Evolutionary conservation across 352 stramenopile genomes (phyloP).

Genomic region (Pythium dissimile): DNA sequence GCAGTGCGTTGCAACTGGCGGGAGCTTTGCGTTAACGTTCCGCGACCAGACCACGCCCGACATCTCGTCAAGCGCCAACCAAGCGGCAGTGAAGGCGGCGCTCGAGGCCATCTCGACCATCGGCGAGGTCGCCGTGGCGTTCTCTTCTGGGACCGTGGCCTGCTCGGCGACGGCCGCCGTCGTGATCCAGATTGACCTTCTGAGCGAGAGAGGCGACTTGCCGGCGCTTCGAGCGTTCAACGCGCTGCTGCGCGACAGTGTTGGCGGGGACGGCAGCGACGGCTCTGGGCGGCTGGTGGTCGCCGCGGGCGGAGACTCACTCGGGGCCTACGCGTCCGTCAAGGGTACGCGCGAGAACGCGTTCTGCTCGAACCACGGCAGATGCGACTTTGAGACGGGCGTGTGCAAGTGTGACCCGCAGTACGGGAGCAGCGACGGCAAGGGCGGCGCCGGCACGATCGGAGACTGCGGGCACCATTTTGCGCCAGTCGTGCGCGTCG

Average conservation of each 20-base stretch:
- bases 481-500: neutral
- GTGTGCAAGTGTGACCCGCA: conserved; percentile 55
- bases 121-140: conserved; percentile 37
- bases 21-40: conserved; percentile 68
- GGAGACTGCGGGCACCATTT: conserved; percentile 73
- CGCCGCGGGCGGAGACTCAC: conserved; percentile 26
- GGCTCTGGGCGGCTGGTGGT: conserved; percentile 48
- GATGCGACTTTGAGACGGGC: conserved; percentile 62
- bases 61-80: conserved; percentile 37
- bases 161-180: conserved; percentile 41
- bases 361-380: conserved; percentile 74
- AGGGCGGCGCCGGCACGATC: conserved; percentile 53
- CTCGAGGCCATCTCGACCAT: conserved; percentile 48
- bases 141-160: conserved; percentile 25
- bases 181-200: conserved; percentile 57
- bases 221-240: conserved; percentile 39
- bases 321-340: conserved; percentile 40
- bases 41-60: conserved; percentile 46
- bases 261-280: conserved; percentile 50
- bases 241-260: conserved; percentile 36
- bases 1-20: conserved; percentile 49
- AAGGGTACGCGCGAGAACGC: conserved; percentile 68
- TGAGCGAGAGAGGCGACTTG: conserved; percentile 57
- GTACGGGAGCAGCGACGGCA: conserved; percentile 71
- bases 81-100: conserved; percentile 34